Conservation (phyloP, 2,329 filamentous ascomycete genomes). For the Trematosphaeria pertusa region DNA sequence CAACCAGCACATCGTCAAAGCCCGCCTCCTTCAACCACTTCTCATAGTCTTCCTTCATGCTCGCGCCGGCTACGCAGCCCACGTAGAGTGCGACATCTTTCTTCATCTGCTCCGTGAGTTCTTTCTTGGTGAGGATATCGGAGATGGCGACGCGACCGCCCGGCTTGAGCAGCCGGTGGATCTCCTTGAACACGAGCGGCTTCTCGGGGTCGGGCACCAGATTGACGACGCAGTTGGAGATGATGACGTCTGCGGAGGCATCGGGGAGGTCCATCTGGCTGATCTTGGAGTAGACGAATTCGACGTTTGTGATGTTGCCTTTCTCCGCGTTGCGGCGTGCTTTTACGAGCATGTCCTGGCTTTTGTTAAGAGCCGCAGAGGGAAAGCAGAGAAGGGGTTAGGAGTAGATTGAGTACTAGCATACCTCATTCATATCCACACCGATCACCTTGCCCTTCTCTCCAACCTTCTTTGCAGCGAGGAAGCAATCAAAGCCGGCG, state of each 20-base stretch:
- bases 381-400: too few species aligned
- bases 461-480: conserved; percentile 60
- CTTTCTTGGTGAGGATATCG: conserved; percentile 64
- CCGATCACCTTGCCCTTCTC: conserved; percentile 59
- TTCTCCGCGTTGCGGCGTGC: conserved; percentile 56
- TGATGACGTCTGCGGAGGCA: conserved; percentile 61
- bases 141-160: conserved; percentile 66
- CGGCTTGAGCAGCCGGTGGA: conserved; percentile 63
- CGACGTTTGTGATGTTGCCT: conserved; percentile 52
- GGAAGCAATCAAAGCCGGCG: conserved; percentile 65
- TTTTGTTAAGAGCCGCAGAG: too few species aligned
- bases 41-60: conserved; percentile 60
- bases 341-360: conserved; percentile 62
- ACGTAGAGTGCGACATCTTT: conserved; percentile 62
- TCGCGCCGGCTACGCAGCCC: conserved; percentile 67
- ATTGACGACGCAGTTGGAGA: conserved; percentile 63
- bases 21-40: conserved; percentile 59
- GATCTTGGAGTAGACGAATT: conserved; percentile 61
- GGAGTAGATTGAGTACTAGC: too few species aligned
- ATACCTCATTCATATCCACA: conserved; percentile 66
- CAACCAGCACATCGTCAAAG: conserved; percentile 18
- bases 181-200: conserved; percentile 59
- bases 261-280: conserved; percentile 56
- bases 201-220: conserved; percentile 33
- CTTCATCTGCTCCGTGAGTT: conserved; percentile 57